Base-by-base conservation (phyloP, 176 grass and related monocot genomes). In the Calamus simplicifolius region DNA sequence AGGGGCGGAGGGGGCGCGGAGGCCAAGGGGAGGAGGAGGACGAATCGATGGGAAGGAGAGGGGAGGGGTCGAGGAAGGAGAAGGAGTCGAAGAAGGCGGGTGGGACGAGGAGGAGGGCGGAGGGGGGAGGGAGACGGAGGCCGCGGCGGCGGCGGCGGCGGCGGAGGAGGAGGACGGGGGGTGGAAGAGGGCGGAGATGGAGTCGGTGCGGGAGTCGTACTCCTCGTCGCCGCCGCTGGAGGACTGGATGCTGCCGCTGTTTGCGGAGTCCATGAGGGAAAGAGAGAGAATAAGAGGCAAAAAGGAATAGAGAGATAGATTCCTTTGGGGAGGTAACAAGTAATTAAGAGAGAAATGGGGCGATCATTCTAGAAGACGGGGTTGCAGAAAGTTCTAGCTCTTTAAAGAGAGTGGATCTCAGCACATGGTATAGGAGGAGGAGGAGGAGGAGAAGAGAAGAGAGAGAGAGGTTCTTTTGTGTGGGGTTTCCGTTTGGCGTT, bases 201-300 rank as follows among this genome's bases (percentile, higher is more conserved):
- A 68, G 50, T 76, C 86, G 30, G 80, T 69, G 54, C 68, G 81
- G 23, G 79, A 85, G 62, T 95, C 89, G 50, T 74, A 89, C 61
- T 95, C 89, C 27, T 95, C 89, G 14, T 89, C 89, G 49, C 85
- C 85, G 68, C 85, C 84, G 70, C 89, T 95, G 1, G 89, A 89
- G 17, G 85, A 89, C 63, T 95, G 89, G 57, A 85, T 65, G 71
- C 89, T 89, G 25, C 85, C 81, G 64, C 89, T 89, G 57, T 88
- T 82, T 27, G 72, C 89, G 29, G 89, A 95, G 59, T 95, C 85
- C 89, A 95, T 95, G 23, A 3, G 27, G 49, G 4, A n/a, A 16
- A 60, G 30, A 16, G 28, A 63, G 61, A 51, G 4, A 49, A n/a
- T 19, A 48, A 51, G 61, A 51, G 38, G 21, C n/a, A 48, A 29